Conservation (phyloP, 768 basidiomycete species). For the Mycena capillaripes region DNA sequence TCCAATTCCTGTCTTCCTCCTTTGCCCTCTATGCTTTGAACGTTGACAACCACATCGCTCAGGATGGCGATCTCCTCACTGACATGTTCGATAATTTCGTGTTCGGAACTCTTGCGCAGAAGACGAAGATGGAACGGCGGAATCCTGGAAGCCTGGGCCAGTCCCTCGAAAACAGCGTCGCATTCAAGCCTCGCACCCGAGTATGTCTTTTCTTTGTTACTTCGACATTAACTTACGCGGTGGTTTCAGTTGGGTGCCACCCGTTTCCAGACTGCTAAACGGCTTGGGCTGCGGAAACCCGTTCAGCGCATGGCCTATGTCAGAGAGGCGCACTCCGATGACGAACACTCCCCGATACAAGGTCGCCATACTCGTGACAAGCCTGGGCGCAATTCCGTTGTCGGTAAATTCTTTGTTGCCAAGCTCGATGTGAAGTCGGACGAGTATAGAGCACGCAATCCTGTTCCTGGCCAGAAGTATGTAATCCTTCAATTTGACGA, state of each 20-base stretch:
- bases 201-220: slow-evolving; percentile 2
- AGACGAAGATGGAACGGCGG: slow-evolving; percentile 13
- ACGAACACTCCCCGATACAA: slow-evolving; percentile 1
- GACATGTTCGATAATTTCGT: slow-evolving; percentile 29
- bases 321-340: slow-evolving; percentile 22
- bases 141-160: slow-evolving; percentile 20
- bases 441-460: slow-evolving; percentile 12
- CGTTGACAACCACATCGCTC: neutral
- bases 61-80: neutral
- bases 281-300: slow-evolving; percentile 12
- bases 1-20: slow-evolving; percentile 5
- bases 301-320: slow-evolving; percentile 11
- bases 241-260: neutral
- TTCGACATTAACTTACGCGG: neutral
- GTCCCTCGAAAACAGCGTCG: neutral
- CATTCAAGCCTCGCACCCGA: slow-evolving; percentile 13
- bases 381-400: slow-evolving; percentile 18
- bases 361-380: slow-evolving; percentile 21
- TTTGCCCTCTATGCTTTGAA: neutral
- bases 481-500: neutral
- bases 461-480: slow-evolving; percentile 7
- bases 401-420: neutral
- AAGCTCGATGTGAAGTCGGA: slow-evolving; percentile 6
- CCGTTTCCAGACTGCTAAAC: neutral
- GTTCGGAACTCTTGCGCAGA: slow-evolving; percentile 20